A percentile compares a stretch with the other conserved stretches of the same genome.
phyloP scores from a whole-genome alignment of 108 stramenopile species.

The Fistulifera pelliculosa region DNA sequence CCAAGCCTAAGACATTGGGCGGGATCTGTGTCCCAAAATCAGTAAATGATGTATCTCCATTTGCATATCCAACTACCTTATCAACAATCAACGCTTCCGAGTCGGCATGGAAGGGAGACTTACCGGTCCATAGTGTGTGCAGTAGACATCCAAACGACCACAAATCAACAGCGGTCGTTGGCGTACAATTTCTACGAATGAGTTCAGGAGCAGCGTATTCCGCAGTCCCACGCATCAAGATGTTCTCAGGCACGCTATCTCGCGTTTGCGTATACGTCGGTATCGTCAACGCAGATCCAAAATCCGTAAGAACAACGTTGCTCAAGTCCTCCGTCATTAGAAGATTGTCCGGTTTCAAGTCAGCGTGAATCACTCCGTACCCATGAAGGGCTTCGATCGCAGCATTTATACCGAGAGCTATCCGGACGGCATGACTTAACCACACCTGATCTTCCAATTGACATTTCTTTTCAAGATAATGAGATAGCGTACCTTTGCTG shows the following conservation, averaged over 20 bases:
- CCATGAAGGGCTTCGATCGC: slow-evolving; percentile 37
- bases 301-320: slow-evolving; percentile 59
- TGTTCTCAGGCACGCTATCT: background rate
- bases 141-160: slow-evolving; percentile 29
- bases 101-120: slow-evolving; percentile 20
- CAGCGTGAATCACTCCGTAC: slow-evolving; percentile 33
- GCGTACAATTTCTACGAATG: slow-evolving; percentile 1
- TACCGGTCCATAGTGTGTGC: slow-evolving; percentile 9
- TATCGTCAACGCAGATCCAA: slow-evolving; percentile 41
- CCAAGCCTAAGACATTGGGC: too few species aligned
- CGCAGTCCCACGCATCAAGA: slow-evolving; percentile 12
- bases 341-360: slow-evolving; percentile 46
- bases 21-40: too few species aligned
- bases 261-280: background rate
- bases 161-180: slow-evolving; percentile 16
- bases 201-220: slow-evolving; percentile 24
- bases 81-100: slow-evolving; percentile 9
- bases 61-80: background rate
- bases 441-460: background rate
- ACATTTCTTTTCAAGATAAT: slow-evolving; percentile 5
- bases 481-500: slow-evolving; percentile 8
- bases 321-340: slow-evolving; percentile 27
- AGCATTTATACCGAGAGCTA: slow-evolving; percentile 9
- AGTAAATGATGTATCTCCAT: too few species aligned
- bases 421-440: slow-evolving; percentile 8